Percentiles rank a stretch among this genome's conserved stretches.
Evolutionary conservation across 148 eudicot species (phyloP).

Genomic region (Bassia scoparia): DNA sequence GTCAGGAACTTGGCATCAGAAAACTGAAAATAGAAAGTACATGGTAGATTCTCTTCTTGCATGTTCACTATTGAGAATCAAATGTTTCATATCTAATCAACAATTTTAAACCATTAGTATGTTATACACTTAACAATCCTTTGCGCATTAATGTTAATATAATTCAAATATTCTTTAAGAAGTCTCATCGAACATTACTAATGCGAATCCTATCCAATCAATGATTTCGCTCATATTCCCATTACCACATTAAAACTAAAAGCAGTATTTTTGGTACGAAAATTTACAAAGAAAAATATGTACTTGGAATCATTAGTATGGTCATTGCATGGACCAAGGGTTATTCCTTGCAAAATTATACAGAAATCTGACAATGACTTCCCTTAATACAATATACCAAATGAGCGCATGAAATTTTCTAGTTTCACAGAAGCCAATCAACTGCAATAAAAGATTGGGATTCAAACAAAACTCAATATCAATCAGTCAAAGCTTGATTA

Average conservation of each 20-base stretch:
- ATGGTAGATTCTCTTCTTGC: neutral
- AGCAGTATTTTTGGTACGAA: too few relatives aligned
- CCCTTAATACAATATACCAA: neutral
- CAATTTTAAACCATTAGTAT: too few relatives aligned
- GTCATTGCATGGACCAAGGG: too few relatives aligned
- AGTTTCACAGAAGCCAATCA: neutral
- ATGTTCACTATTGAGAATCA: neutral
- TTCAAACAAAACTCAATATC: conserved; percentile 60
- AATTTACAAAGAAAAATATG: too few relatives aligned
- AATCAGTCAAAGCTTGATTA: conserved; percentile 51
- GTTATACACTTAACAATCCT: too few relatives aligned
- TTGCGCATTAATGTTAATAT: neutral
- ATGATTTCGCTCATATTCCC: too few relatives aligned
- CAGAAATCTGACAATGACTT: neutral
- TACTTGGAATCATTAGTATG: too few relatives aligned
- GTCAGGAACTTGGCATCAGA: neutral
- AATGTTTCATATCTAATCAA: neutral
- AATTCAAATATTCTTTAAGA: too few relatives aligned
- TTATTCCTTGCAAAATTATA: too few relatives aligned
- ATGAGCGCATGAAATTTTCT: neutral
- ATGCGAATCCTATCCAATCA: too few relatives aligned
- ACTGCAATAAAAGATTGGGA: neutral
- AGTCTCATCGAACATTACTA: too few relatives aligned
- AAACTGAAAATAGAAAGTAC: neutral
- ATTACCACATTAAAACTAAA: too few relatives aligned